Conservation (phyloP, 2,329 filamentous ascomycete species). For the Davidsoniella eucalypti region DNA sequence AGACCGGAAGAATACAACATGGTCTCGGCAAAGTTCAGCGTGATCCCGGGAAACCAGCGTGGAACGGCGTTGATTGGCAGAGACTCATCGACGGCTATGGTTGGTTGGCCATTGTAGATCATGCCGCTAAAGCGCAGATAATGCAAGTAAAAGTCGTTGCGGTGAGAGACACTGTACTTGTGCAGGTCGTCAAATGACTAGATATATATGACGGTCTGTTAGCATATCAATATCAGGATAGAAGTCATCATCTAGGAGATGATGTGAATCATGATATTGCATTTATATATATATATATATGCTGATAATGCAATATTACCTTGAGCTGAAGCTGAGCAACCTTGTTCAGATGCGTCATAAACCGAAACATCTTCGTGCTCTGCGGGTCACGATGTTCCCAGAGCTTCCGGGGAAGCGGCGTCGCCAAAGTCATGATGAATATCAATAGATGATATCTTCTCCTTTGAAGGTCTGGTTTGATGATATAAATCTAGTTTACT, state of each 20-base stretch:
- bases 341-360: slow-evolving; percentile 49
- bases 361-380: slow-evolving; percentile 47
- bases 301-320: slow-evolving; percentile 22
- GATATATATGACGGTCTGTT: background rate
- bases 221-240: background rate
- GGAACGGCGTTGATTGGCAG: slow-evolving; percentile 56
- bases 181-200: slow-evolving; percentile 56
- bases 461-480: no score
- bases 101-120: slow-evolving; percentile 45
- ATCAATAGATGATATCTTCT: no score
- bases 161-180: slow-evolving; percentile 46
- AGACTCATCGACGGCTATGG: slow-evolving; percentile 48
- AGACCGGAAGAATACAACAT: slow-evolving; percentile 40
- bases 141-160: slow-evolving; percentile 47
- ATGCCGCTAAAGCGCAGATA: slow-evolving; percentile 43
- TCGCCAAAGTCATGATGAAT: no score
- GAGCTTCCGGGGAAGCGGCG: slow-evolving; percentile 36
- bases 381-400: slow-evolving; percentile 50
- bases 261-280: no score
- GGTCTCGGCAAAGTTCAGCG: slow-evolving; percentile 68
- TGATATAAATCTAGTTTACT: no score
- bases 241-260: no score
- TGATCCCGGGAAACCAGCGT: slow-evolving; percentile 59
- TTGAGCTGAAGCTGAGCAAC: slow-evolving; percentile 39
- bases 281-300: no score